phyloP scores from a whole-genome alignment of 2,329 filamentous ascomycete genomes.

The Sclerotinia minor region DNA sequence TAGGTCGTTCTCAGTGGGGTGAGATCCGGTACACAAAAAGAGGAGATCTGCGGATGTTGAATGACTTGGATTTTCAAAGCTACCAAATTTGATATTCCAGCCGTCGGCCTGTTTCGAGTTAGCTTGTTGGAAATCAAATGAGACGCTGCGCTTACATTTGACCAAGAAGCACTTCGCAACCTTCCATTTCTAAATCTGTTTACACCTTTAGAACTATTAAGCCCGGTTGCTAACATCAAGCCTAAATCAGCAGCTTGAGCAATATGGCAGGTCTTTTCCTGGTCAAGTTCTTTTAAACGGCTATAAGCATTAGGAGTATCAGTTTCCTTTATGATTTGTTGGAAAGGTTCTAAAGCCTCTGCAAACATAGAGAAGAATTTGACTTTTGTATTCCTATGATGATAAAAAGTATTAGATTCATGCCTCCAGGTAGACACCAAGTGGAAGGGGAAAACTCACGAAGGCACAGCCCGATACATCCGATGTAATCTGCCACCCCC shows the following conservation, averaged over 20 bases:
- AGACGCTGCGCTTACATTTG: slow-evolving; percentile 38
- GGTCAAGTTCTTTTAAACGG: slow-evolving; percentile 53
- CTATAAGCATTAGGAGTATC: slow-evolving; percentile 56
- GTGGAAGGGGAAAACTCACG: slow-evolving; percentile 33
- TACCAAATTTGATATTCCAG: slow-evolving; percentile 43
- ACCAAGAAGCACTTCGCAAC: slow-evolving; percentile 45
- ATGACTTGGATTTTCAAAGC: slow-evolving; percentile 24
- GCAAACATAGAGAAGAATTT: slow-evolving; percentile 59
- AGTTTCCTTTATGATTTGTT: slow-evolving; percentile 49
- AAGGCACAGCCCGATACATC: slow-evolving; percentile 61
- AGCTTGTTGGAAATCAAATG: slow-evolving; percentile 11
- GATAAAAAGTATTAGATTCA: neutral
- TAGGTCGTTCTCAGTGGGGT: slow-evolving; percentile 46
- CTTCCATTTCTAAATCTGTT: slow-evolving; percentile 43
- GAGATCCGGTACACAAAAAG: slow-evolving; percentile 60
- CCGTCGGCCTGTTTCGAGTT: slow-evolving; percentile 31
- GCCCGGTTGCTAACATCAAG: slow-evolving; percentile 47
- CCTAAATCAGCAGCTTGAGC: slow-evolving; percentile 58
- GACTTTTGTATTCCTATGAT: slow-evolving; percentile 58
- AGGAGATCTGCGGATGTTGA: slow-evolving; percentile 41
- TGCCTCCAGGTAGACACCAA: too few species aligned
- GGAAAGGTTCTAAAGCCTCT: slow-evolving; percentile 53
- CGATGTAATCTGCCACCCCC: slow-evolving; percentile 53
- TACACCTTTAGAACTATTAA: slow-evolving; percentile 46
- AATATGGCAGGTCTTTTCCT: slow-evolving; percentile 58